Base-by-base conservation (phyloP, 2,329 filamentous ascomycete species). In the Hypoxylon sp. region DNA sequence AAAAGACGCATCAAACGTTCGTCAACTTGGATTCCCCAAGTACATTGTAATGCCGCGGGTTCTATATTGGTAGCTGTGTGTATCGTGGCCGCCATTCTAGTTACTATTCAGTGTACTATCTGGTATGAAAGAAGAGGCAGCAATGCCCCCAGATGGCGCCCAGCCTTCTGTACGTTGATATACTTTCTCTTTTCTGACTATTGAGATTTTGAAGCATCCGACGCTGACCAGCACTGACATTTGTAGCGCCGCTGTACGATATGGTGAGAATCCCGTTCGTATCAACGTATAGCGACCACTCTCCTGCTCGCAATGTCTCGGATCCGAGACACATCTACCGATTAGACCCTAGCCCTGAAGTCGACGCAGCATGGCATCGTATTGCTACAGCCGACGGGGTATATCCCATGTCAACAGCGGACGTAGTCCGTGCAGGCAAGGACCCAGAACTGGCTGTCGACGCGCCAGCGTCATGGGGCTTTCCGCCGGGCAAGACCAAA, bases 301-400 rank as follows among this genome's bases (percentile, higher is more conserved):
- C 51, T 5, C 38, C 51, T n/a, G 40, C 51, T 16, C 51, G 16
- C 4, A 55, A 55, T 55, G 40, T 12, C 11, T 55, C 51, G 7
- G 51, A 55, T 16, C 51, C 51, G 26, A 55, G n/a, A n/a, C 51
- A 55, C 8, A 55, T 55, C 28, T 55, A 55, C 18, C 26, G 51
- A 26, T 7, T 55, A 12, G 40, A 45, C 8, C 51, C 51, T 16
- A 55, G 40, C 28, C 51, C 51, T 33, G 51, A 55, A 45, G 51
- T 55, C 3, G 51, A 55, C 4, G 40, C 51, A 16, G 51, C 51
- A 6, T 55, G 51, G 51, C n/a, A n/a, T 8, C 51, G 51, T 45
- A 55, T 55, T 28, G 51, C 51, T 45, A 55, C 51, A 16, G 51
- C 51, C 14, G 51, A 55, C 4, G 51, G 51, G 28, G 51, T 55